These are phyloP conservation scores for Plasmodium gallinaceum DNA, from an alignment of 169 alveolate genomes.

Conservation along the genomic window DNA sequence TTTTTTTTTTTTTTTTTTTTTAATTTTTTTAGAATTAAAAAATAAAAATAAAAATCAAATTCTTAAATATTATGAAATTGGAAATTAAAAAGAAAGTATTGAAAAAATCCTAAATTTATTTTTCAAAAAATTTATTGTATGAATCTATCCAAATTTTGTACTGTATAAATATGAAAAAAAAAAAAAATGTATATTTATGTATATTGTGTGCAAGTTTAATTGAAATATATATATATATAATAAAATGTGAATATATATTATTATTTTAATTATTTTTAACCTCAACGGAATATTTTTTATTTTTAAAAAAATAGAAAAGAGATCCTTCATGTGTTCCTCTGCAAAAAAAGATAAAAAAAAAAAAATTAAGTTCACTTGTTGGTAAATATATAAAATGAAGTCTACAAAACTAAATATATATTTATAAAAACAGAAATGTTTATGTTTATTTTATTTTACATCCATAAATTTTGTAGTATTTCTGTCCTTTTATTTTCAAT, in stretches of 20 bases:
- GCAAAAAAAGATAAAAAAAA: constrained; percentile 3
- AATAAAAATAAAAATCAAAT: neutral
- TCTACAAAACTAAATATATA: neutral
- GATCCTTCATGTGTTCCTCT: constrained; percentile 62
- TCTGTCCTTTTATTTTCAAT: constrained; percentile 51
- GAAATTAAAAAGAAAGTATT: neutral
- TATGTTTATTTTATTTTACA: constrained; percentile 18
- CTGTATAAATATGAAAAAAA: constrained; percentile 18
- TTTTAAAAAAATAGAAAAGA: constrained; percentile 4
- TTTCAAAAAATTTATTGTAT: constrained; percentile 42
- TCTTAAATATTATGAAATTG: neutral
- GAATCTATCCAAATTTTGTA: constrained; percentile 49
- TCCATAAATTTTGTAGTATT: constrained; percentile 66
- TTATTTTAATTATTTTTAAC: constrained; percentile 19
- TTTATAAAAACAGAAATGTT: neutral
- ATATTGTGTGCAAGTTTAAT: neutral
- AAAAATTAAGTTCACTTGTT: neutral
- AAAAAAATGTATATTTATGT: neutral
- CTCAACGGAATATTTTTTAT: constrained; percentile 33
- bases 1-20: neutral
- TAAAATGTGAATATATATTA: neutral
- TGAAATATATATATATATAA: constrained; percentile 4
- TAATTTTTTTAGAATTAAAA: neutral
- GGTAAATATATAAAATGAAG: too few species aligned
- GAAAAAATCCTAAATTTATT: constrained; percentile 3